These are phyloP conservation scores for Russula earlei DNA, from an alignment of 768 basidiomycete species.

Conservation along the genomic window DNA sequence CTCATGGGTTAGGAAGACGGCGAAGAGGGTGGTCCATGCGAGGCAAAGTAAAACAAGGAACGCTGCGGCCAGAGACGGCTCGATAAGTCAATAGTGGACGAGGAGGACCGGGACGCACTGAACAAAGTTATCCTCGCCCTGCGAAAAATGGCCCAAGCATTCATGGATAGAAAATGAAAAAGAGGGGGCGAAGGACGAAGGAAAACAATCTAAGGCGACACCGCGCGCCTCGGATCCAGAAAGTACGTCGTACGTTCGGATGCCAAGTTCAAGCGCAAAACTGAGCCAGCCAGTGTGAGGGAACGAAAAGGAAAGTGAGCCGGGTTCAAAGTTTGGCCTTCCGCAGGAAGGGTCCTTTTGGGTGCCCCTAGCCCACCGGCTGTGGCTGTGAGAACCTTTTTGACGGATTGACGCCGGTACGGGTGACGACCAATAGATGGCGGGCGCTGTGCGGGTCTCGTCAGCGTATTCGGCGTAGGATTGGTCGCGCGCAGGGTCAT, in stretches of 20 bases:
- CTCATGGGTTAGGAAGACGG: background rate
- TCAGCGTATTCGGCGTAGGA: no score
- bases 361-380: background rate
- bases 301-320: background rate
- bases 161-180: conserved; percentile 1
- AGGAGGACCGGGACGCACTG: background rate
- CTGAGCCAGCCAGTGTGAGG: conserved; percentile 17
- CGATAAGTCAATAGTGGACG: background rate
- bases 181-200: background rate
- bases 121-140: conserved; percentile 13
- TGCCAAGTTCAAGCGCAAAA: background rate
- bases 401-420: background rate
- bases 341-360: background rate
- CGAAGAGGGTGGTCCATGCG: conserved; percentile 5
- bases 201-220: background rate
- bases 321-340: background rate
- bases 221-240: background rate
- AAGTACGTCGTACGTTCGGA: background rate
- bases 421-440: background rate
- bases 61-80: background rate
- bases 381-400: background rate
- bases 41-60: conserved; percentile 4
- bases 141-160: conserved; percentile 16
- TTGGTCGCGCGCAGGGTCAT: background rate
- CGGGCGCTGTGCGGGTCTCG: no score